Evolutionary conservation across 768 basidiomycete genomes (phyloP), one percentile per base, ranked within the genome.

Genomic region (Boletus huronensis): DNA sequence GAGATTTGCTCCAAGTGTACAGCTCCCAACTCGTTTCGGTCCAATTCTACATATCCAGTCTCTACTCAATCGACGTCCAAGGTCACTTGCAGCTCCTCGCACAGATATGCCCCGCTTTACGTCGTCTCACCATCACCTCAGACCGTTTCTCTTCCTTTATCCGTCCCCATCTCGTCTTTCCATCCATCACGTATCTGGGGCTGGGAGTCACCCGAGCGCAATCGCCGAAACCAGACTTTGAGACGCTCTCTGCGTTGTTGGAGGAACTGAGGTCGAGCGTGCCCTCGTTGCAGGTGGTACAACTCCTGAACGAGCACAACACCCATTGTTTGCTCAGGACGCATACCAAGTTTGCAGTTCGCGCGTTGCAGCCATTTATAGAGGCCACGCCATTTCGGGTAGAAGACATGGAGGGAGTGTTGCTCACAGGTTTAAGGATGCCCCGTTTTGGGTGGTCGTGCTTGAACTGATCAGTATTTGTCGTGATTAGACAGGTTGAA

Each of bases 211-310:
- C 28, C 6, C 46, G 31, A 9, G 0, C 19, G 6, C 66, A 60
- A 26, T 36, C 23, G 4, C 43, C 29, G 3, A 61, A 19, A 38
- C 0, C 3, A 0, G 57, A 53, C 5, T 63, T 61, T 38, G 14
- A 31, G 35, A 11, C 0, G 14, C 39, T 66, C 1, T 62, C 70
- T 23, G 23, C 31, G 10, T 36, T 55, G 34, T 48, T 70, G 21
- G 45, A 23, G 5, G 36, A 45, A 14, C 34, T 70, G 31, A 35
- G 23, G 21, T 48, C 52, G 19, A 57, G 14, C 17, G 35, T 48
- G 0, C 62, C 66, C 5, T 59, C 66, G n/a, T 38, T 69, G 44
- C 57, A 36, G 13, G 61, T 62, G 1, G 53, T 69, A 5, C 68
- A 60, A 16, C 57, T 70, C 21, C 17, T 60, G 32, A 52, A 64